A percentile compares a stretch with the other conserved stretches of the same genome.
Conservation (phyloP, 139 green algal species). For the Monoraphidium neglectum region DNA sequence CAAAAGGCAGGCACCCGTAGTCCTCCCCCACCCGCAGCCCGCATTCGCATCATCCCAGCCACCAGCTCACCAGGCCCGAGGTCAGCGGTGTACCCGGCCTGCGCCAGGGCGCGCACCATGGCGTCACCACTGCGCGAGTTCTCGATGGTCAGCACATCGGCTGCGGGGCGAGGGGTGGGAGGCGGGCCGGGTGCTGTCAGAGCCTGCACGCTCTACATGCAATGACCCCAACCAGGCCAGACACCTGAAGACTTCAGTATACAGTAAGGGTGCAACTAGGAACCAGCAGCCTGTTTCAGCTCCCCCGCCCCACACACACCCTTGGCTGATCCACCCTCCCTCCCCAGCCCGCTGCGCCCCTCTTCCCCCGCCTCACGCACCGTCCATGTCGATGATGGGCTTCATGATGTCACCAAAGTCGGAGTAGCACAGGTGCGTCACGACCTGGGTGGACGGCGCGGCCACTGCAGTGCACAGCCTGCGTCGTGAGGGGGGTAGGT, state of each 20-base stretch:
- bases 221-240: no score
- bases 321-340: no score
- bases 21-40: no score
- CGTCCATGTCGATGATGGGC: constrained; percentile 77
- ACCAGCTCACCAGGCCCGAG: constrained; percentile 66
- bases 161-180: constrained; percentile 41
- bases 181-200: no score
- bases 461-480: constrained; percentile 56
- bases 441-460: constrained; percentile 60
- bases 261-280: no score
- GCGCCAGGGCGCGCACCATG: constrained; percentile 76
- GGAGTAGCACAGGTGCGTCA: constrained; percentile 94
- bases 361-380: constrained; percentile 37
- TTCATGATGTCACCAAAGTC: constrained; percentile 90
- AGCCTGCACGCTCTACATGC: no score
- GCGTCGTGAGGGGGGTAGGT: not conserved
- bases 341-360: no score
- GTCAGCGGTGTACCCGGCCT: constrained; percentile 71
- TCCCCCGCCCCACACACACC: no score
- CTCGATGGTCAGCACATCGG: constrained; percentile 95
- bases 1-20: no score
- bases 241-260: no score
- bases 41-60: no score
- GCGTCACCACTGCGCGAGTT: constrained; percentile 82
- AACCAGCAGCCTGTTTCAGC: no score